These are phyloP conservation scores for Cercophora samala DNA, from an alignment of 495 filamentous ascomycete species.

Conservation along the genomic window DNA sequence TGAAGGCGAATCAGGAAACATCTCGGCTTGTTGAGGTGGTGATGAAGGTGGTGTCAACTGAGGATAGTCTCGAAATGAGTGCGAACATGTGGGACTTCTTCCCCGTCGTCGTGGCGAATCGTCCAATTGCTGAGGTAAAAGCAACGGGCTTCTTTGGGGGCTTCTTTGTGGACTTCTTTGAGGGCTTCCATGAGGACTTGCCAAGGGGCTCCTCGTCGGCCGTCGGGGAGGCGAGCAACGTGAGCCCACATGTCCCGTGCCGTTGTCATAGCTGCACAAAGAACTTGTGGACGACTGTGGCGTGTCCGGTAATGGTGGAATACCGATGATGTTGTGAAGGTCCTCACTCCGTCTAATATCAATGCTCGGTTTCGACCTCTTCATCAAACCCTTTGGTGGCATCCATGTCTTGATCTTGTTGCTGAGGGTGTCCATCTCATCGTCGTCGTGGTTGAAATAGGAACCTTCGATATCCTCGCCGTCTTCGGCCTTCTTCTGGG, in stretches of 20 bases:
- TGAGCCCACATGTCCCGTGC: slow-evolving; percentile 18
- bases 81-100: slow-evolving; percentile 15
- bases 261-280: slow-evolving; percentile 44
- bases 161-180: slow-evolving; percentile 25
- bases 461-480: slow-evolving; percentile 35
- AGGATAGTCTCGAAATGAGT: slow-evolving; percentile 6
- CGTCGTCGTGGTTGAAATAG: slow-evolving; percentile 32
- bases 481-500: slow-evolving; percentile 32
- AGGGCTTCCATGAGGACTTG: slow-evolving; percentile 17
- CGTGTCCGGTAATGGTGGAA: slow-evolving; percentile 45
- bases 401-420: slow-evolving; percentile 33
- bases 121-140: slow-evolving; percentile 28
- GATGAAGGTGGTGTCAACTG: slow-evolving; percentile 22
- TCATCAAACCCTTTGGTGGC: slow-evolving; percentile 27
- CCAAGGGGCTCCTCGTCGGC: slow-evolving; percentile 17
- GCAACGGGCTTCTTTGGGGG: slow-evolving; percentile 28
- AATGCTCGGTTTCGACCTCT: slow-evolving; percentile 38
- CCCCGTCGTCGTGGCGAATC: slow-evolving; percentile 15
- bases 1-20: slow-evolving; percentile 8
- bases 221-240: slow-evolving; percentile 27
- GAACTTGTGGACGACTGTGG: slow-evolving; percentile 48
- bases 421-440: slow-evolving; percentile 23
- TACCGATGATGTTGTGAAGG: slow-evolving; percentile 37
- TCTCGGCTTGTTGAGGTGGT: slow-evolving; percentile 17
- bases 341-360: slow-evolving; percentile 40